Evolutionary conservation across 768 basidiomycete species (phyloP).

Genomic region (Hygrocybe punicea): DNA sequence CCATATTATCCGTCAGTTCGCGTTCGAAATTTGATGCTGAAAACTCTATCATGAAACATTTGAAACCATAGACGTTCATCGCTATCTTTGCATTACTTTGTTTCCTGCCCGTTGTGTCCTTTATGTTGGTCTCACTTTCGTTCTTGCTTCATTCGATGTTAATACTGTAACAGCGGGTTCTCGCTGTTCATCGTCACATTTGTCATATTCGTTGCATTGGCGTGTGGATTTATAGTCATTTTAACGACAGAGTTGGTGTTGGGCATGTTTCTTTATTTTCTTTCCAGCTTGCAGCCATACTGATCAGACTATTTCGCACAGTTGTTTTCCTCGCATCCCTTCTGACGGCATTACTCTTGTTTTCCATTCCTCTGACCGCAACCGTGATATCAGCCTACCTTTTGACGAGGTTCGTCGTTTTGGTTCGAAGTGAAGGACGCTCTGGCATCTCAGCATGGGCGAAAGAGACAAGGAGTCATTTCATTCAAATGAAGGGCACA

Average conservation of each 20-base stretch:
- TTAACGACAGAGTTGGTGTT: conserved; percentile 29
- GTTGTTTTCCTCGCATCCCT: conserved; percentile 16
- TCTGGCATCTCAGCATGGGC: conserved; percentile 21
- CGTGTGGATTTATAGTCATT: conserved; percentile 30
- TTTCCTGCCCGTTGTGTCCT: conserved; percentile 32
- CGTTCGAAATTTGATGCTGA: neutral
- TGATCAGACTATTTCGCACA: neutral
- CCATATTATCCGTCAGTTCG: conserved; percentile 33
- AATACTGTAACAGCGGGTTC: conserved; percentile 14
- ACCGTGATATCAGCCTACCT: conserved; percentile 19
- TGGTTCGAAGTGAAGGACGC: conserved; percentile 19
- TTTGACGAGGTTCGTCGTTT: conserved; percentile 17
- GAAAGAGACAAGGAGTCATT: conserved; percentile 16
- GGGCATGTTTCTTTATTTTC: conserved; percentile 21
- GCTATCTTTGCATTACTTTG: conserved; percentile 39
- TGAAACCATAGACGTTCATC: conserved; percentile 37
- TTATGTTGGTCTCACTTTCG: conserved; percentile 30
- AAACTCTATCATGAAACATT: neutral
- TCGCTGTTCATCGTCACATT: conserved; percentile 37
- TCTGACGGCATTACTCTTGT: conserved; percentile 19
- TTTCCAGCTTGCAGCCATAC: conserved; percentile 1
- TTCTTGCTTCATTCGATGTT: neutral
- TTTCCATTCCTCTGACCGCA: conserved; percentile 22
- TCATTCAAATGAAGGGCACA: neutral
- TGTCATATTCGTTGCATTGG: conserved; percentile 35